Evolutionary conservation across 2,329 filamentous ascomycete genomes (phyloP), one percentile per base, ranked within the genome.

Genomic region (Phialemoniopsis sp.): DNA sequence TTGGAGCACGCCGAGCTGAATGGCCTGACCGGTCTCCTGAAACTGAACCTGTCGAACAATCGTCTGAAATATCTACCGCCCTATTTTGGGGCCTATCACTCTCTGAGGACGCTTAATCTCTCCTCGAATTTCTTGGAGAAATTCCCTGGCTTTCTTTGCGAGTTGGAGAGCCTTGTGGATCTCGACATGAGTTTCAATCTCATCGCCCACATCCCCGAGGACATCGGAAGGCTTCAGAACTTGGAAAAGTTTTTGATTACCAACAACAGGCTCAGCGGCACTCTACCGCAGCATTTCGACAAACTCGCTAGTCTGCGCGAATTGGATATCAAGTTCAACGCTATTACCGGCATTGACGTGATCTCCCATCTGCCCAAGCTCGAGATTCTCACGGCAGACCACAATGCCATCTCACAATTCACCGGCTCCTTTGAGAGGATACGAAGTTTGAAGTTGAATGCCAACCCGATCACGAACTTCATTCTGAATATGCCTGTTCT

Each of bases 181-280:
- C 77, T 98, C 31, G 93, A 98, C 54, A 80, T 98, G 56, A 97
- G 91, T 59, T 98, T 98, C 76, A 98, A 98, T 58, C 79, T 83
- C 31, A 95, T 98, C 46, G 78, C 78, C 10, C 77, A 70, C 39
- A 67, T 98, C 8, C 89, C 90, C 1, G 81, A 84, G 13, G 70
- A 82, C 46, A 87, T 98, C 48, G 88, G 89, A 7, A 80, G 81
- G 40, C 66, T 98, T 42, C 80, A 74, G 42, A 87, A 82, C 39
- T 67, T 98, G 29, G 93, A 97, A 62, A 82, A 90, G 47, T 76
- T 98, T 21, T 89, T 93, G 67, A 91, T 95, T 50, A 97, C 93
- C 3, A 98, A 98, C 66, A 98, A 98, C 63, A 83, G 86, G 44
- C 69, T 98, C 13, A 76, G 78, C 15, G 87, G 87, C 3, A 73